These are phyloP conservation scores for Cutaneotrichosporon daszewskae DNA, from an alignment of 1,284 basidiomycete genomes.

Conservation along the genomic window DNA sequence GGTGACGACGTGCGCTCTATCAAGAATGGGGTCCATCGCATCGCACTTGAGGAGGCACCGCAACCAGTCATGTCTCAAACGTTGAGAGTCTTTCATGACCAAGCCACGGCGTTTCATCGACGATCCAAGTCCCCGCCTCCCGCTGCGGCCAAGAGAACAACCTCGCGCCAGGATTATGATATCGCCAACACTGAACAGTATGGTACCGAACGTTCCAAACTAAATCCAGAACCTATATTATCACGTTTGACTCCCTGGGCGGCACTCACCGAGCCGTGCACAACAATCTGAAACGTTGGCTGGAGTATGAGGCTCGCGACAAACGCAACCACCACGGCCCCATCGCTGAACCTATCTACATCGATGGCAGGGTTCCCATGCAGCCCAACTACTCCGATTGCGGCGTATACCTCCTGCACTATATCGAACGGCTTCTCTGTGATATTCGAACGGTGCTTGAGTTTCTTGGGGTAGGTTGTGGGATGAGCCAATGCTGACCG, in stretches of 20 bases:
- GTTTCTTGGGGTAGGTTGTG: constrained; percentile 36
- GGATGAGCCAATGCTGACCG: background rate
- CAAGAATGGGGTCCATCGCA: too few relatives aligned
- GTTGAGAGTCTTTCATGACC: constrained; percentile 1
- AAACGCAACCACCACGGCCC: constrained; percentile 56
- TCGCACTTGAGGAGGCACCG: too few relatives aligned
- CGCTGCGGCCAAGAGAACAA: constrained; percentile 1
- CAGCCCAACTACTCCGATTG: constrained; percentile 54
- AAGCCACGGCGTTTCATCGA: background rate
- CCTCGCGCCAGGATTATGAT: constrained; percentile 7
- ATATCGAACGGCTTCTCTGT: constrained; percentile 38
- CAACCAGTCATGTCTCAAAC: constrained; percentile 7
- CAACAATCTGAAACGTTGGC: constrained; percentile 62
- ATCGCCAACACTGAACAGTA: constrained; percentile 24
- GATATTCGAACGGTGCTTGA: constrained; percentile 28
- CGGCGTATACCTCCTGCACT: constrained; percentile 50
- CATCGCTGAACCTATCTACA: constrained; percentile 39
- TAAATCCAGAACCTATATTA: constrained; percentile 65
- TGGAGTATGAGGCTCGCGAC: constrained; percentile 71
- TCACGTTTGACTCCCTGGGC: constrained; percentile 83
- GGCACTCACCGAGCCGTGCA: constrained; percentile 60
- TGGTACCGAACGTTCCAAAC: background rate
- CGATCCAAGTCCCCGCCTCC: background rate
- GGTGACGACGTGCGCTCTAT: too few relatives aligned
- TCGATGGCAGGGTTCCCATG: constrained; percentile 41